Evolutionary conservation across 2,329 filamentous ascomycete species (phyloP), one percentile per base, ranked within the genome.

Genomic region (Canariomyces notabilis): DNA sequence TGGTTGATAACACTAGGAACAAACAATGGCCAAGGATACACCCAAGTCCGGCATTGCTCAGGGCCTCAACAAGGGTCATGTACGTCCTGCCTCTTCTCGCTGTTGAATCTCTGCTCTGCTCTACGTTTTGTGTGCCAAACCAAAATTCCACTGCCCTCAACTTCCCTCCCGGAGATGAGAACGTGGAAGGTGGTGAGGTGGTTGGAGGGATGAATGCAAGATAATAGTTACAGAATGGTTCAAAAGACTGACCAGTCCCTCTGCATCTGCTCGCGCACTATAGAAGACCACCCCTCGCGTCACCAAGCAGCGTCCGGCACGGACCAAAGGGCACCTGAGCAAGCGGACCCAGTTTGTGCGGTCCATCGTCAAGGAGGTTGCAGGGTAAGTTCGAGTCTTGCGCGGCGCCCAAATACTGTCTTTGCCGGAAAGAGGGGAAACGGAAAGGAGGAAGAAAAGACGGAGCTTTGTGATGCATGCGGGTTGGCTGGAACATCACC

Each of bases 351-450:
- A 87, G 64, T 97, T 98, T 76, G 91, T 97, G 63, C 83, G 93
- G 64, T 90, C 96, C 69, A 85, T 98, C 70, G 89, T 95, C 73
- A 95, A 94, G 82, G 93, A 98, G 80, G 93, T 97, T 72, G 84
- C 90, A 73, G 93, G 87, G 86, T 89, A 81, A 68, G 84, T 79
- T 55, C 31, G n/a, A 49, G 22, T n/a, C n/a, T n/a, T n/a, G n/a
- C n/a, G n/a, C n/a, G n/a, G n/a, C n/a, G n/a, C n/a, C n/a, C n/a
- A 44, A 43, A 37, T 2, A 3, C 4, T 22, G 12, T 33, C 23
- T 21, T 18, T 41, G 32, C 15, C 12, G 18, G 18, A 11, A 20
- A n/a, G n/a, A n/a, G n/a, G 32, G 16, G 19, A 22, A 14, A 6
- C 19, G 35, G 21, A 36, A 36, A n/a, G n/a, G 22, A 26, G 26